Evolutionary conservation across 1,284 basidiomycete genomes (phyloP).

Genomic region (Rhodotorula sp.): DNA sequence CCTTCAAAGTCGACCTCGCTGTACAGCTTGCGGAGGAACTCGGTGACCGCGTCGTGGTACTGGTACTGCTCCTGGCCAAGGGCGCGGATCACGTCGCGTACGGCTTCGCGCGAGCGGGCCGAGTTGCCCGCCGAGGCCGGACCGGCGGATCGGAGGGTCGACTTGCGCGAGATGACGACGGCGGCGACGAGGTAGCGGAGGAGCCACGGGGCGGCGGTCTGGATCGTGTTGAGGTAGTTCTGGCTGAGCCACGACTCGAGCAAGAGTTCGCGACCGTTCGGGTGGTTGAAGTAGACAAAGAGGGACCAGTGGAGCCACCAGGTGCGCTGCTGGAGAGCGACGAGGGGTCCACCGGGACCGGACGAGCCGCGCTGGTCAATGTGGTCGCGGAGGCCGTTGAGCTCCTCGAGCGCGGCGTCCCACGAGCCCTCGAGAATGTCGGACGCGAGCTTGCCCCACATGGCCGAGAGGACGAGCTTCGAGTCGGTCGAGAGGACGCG

Average conservation of each 20-base stretch:
- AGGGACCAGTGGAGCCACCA: constrained; percentile 98
- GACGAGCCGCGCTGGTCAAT: constrained; percentile 74
- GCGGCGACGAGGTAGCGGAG: constrained; percentile 91
- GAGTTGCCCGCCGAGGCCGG: constrained; percentile 52
- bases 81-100: constrained; percentile 83
- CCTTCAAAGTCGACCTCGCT: constrained; percentile 87
- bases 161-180: constrained; percentile 82
- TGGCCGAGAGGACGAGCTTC: constrained; percentile 87
- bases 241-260: constrained; percentile 95
- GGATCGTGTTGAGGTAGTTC: constrained; percentile 96
- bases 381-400: constrained; percentile 86
- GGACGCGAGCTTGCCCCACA: constrained; percentile 97
- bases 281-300: constrained; percentile 98
- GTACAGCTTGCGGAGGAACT: constrained; percentile 90
- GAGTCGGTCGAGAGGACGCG: constrained; percentile 90
- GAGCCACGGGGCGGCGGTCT: constrained; percentile 92
- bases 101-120: constrained; percentile 72
- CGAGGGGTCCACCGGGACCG: constrained; percentile 61
- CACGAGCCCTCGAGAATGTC: constrained; percentile 93
- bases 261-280: constrained; percentile 83
- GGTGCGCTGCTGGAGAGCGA: constrained; percentile 87
- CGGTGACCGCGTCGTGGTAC: constrained; percentile 88
- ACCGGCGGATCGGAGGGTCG: constrained; percentile 39
- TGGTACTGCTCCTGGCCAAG: constrained; percentile 92
- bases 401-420: constrained; percentile 88